A percentile compares a stretch with the other conserved stretches of the same genome.
Conservation (phyloP, 2,329 filamentous ascomycete genomes). For the Pseudogymnoascus sp. region DNA sequence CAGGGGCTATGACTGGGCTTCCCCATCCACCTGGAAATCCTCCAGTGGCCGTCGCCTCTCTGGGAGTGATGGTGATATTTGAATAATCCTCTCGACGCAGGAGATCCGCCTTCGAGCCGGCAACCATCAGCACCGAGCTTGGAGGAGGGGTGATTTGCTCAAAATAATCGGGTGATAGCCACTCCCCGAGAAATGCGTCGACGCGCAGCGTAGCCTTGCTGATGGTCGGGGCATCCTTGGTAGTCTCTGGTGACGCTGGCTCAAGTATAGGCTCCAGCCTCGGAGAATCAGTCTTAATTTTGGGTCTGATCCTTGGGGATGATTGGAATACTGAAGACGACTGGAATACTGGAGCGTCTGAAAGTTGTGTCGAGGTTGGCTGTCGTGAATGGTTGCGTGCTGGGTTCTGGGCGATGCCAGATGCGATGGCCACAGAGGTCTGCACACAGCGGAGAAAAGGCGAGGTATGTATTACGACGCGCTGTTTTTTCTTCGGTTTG, state of each 20-base stretch:
- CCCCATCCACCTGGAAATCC: constrained; percentile 32
- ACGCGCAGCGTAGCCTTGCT: constrained; percentile 63
- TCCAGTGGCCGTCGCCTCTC: constrained; percentile 21
- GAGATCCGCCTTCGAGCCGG: constrained; percentile 78
- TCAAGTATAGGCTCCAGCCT: constrained; percentile 22
- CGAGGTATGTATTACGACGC: constrained; percentile 83
- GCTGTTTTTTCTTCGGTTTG: constrained; percentile 53
- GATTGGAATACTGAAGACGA: constrained; percentile 16
- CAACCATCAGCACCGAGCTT: constrained; percentile 76
- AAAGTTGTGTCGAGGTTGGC: constrained; percentile 18
- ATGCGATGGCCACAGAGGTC: constrained; percentile 79
- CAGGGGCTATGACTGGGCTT: constrained; percentile 22
- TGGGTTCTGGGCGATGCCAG: constrained; percentile 65
- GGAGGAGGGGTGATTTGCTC: constrained; percentile 87
- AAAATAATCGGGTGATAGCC: constrained; percentile 89
- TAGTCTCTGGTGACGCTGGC: constrained; percentile 17
- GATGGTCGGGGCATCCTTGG: constrained; percentile 25
- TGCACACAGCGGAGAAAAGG: constrained; percentile 90
- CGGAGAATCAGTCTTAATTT: constrained; percentile 21
- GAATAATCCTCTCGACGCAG: constrained; percentile 65
- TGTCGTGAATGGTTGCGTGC: constrained; percentile 23
- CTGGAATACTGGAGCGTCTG: constrained; percentile 10
- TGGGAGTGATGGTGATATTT: constrained; percentile 26
- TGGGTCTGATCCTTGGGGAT: constrained; percentile 24
- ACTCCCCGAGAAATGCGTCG: constrained; percentile 91